Evolutionary conservation across 164 flowering plant genomes (phyloP), one percentile per base, ranked within the genome.

Genomic region (Echeveria elegans): DNA sequence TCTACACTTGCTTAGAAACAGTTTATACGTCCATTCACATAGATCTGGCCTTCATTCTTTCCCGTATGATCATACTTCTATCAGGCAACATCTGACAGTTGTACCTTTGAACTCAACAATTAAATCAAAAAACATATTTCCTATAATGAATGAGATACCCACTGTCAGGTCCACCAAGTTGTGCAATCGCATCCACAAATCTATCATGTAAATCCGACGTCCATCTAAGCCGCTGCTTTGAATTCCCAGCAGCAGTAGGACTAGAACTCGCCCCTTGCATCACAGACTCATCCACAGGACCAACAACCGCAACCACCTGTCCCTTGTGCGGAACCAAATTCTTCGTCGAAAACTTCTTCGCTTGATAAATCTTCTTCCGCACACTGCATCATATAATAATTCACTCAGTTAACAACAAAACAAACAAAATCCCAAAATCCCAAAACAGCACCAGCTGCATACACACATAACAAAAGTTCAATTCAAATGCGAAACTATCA

Each of bases 261-360:
- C 47, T 43, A 12, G 19, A 43, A 43, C 19, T 15, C 1, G 18
- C 47, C 15, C 19, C 47, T 43, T 5, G 15, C 18, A 11, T 43
- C 15, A 14, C 47, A 11, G 18, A 1, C 47, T 41, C 47, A 15
- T 41, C 47, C 19, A 43, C 47, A 11, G 11, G 47, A 43, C 47
- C 41, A 38, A 38, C 41, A 10, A 38, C 41, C 41, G 12, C 41
- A 38, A 38, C 38, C 9, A 6, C 38, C 38, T 36, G 38, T 10
- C 38, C 38, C 38, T 36, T 36, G 7, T 36, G 38, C 40, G 78
- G 74, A 63, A 84, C 76, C 63, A 84, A 67, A 62, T 71, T 79
- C 52, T 79, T 70, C 48, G 78, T 75, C 21, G 89, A 80, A 65
- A 83, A 70, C 41, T 82, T 83, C 71, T 83, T 82, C n/a, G 83